Conservation (phyloP, 2,329 filamentous ascomycete genomes). For the Fusarium sp. region DNA sequence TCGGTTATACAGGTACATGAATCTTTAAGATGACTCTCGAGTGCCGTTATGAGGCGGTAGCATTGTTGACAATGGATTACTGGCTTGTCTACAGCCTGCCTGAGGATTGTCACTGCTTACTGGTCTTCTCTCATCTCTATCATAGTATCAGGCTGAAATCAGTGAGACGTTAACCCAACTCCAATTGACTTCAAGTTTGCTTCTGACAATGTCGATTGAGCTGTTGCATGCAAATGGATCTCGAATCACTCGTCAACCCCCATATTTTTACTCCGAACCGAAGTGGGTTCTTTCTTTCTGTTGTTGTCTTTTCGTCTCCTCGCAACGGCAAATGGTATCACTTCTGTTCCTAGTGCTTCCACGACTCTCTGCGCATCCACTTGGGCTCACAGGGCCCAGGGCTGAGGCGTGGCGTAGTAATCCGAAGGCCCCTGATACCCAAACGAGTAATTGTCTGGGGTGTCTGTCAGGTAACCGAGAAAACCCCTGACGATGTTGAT, state of each 20-base stretch:
- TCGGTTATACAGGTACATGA: not conserved
- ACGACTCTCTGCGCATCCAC: slow-evolving; percentile 40
- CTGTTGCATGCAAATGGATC: slow-evolving; percentile 10
- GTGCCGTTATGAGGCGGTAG: not conserved
- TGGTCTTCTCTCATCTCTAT: slow-evolving; percentile 4
- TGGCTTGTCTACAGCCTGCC: not conserved
- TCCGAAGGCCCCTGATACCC: slow-evolving; percentile 5
- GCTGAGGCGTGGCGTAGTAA: slow-evolving; percentile 34
- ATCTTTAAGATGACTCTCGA: not conserved
- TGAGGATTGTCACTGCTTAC: not conserved
- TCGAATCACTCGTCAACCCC: slow-evolving; percentile 14
- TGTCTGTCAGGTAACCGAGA: slow-evolving; percentile 14
- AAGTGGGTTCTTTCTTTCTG: slow-evolving; percentile 32
- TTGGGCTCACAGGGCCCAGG: slow-evolving; percentile 25
- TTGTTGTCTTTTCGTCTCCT: slow-evolving; percentile 23
- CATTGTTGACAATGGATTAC: not conserved
- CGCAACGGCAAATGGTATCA: slow-evolving; percentile 12
- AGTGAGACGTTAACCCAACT: not conserved
- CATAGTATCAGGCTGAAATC: slow-evolving; percentile 9
- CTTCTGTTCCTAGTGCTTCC: slow-evolving; percentile 42
- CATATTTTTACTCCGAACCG: slow-evolving; percentile 6
- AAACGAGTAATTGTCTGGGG: slow-evolving; percentile 6
- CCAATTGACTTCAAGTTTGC: not conserved
- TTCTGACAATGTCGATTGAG: not conserved
- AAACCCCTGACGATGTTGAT: slow-evolving; percentile 1